Evolutionary conservation across 208 protist species (phyloP).

Genomic region (Herpetomonas samuelpessoai): DNA sequence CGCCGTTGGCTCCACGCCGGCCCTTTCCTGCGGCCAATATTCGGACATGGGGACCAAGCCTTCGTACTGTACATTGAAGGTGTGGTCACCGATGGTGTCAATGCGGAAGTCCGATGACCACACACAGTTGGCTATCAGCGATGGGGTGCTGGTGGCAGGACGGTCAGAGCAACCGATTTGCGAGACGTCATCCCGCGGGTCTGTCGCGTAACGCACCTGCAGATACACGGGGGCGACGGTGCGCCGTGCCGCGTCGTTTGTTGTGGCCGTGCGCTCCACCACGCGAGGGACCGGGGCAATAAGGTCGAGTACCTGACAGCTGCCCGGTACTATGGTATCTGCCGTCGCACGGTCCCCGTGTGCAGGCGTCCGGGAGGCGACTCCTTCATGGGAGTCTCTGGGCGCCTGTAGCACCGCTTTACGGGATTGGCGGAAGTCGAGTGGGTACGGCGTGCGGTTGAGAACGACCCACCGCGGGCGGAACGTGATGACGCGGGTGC

Average conservation of each 20-base stretch:
- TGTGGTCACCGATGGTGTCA: constrained; percentile 36
- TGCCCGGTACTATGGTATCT: not conserved
- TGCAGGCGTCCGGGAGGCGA: no score
- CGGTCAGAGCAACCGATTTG: not conserved
- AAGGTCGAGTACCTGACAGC: not conserved
- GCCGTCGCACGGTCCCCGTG: not conserved
- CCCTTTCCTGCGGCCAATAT: constrained; percentile 35
- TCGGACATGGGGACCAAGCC: constrained; percentile 22
- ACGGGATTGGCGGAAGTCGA: constrained; percentile 18
- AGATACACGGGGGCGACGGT: not conserved
- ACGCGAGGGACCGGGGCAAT: not conserved
- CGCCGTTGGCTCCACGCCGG: constrained; percentile 8
- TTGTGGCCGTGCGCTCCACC: no score
- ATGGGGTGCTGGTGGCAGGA: constrained; percentile 6
- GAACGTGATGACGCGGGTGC: constrained; percentile 54
- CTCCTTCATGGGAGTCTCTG: not conserved
- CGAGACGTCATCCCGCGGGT: not conserved
- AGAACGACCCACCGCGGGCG: constrained; percentile 68
- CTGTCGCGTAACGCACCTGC: not conserved
- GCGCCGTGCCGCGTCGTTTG: not conserved
- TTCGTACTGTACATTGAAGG: constrained; percentile 51
- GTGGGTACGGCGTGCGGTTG: constrained; percentile 41
- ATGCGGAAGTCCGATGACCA: constrained; percentile 51
- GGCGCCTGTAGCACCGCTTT: not conserved
- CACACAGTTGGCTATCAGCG: constrained; percentile 20